These are phyloP conservation scores for Ciborinia camelliae DNA, from an alignment of 2,329 filamentous ascomycete genomes.

Conservation along the genomic window DNA sequence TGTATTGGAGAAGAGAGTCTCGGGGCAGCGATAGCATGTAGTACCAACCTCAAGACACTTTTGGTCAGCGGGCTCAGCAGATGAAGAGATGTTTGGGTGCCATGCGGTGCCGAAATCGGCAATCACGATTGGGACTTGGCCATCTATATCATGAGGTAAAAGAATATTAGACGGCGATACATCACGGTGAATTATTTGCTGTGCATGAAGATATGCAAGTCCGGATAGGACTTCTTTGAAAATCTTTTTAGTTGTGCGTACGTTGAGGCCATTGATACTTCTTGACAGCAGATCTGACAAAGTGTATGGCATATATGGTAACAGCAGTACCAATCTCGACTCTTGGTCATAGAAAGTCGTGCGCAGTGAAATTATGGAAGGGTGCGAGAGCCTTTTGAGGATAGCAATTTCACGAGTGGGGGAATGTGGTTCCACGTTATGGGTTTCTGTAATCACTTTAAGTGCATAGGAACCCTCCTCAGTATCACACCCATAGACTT, in stretches of 20 bases:
- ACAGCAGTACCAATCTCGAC: conserved; percentile 72
- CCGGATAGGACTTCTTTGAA: conserved; percentile 68
- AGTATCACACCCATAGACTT: conserved; percentile 64
- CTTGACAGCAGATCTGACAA: conserved; percentile 64
- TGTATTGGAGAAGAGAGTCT: conserved; percentile 80
- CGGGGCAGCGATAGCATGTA: conserved; percentile 84
- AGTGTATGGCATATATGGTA: conserved; percentile 77
- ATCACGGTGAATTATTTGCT: conserved; percentile 86
- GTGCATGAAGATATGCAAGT: conserved; percentile 66
- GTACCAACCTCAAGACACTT: conserved; percentile 95
- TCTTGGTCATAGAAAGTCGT: conserved; percentile 70
- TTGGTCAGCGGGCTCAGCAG: conserved; percentile 58
- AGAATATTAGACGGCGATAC: conserved; percentile 91
- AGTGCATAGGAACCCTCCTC: conserved; percentile 54
- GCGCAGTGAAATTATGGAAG: conserved; percentile 63
- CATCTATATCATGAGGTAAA: conserved; percentile 50
- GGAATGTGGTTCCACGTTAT: conserved; percentile 76
- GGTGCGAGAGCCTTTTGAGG: conserved; percentile 55
- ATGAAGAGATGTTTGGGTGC: conserved; percentile 53
- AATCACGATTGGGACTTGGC: conserved; percentile 69
- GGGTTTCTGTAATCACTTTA: conserved; percentile 77
- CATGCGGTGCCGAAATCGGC: conserved; percentile 93
- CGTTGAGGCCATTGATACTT: conserved; percentile 38
- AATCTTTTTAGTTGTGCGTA: conserved; percentile 38
- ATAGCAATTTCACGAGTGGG: conserved; percentile 76